A percentile compares a stretch with the other conserved stretches of the same genome.
phyloP scores from a whole-genome alignment of 768 basidiomycete genomes.

The Lepiota brunneoincarnata region DNA sequence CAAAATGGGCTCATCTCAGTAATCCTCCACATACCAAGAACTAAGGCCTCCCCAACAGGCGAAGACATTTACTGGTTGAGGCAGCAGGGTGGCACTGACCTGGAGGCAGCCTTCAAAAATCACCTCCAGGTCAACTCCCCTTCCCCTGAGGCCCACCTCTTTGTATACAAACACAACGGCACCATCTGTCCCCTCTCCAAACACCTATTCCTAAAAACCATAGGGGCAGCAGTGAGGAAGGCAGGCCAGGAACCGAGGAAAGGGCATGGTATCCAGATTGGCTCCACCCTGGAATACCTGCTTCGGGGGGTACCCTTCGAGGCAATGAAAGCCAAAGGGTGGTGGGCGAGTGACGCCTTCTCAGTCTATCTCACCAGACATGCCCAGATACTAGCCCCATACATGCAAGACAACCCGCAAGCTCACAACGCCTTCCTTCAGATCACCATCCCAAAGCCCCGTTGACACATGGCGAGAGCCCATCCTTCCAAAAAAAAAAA shows the following conservation, averaged over 20 bases:
- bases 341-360: slow-evolving; percentile 21
- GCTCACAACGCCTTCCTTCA: too few relatives aligned
- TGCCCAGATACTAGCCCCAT: slow-evolving; percentile 16
- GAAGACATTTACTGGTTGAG: slow-evolving; percentile 9
- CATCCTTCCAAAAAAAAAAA: too few relatives aligned
- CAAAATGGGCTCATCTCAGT: background rate
- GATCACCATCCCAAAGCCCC: too few relatives aligned
- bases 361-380: slow-evolving; percentile 14
- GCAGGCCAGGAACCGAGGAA: slow-evolving; percentile 13
- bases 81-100: slow-evolving; percentile 20
- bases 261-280: slow-evolving; percentile 26
- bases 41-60: background rate
- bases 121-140: slow-evolving; percentile 26
- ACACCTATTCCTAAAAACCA: slow-evolving; percentile 17
- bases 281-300: slow-evolving; percentile 32
- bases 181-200: slow-evolving; percentile 22
- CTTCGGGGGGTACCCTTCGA: slow-evolving; percentile 31
- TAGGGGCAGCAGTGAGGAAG: slow-evolving; percentile 14
- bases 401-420: too few relatives aligned
- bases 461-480: too few relatives aligned
- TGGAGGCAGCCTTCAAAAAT: slow-evolving; percentile 14
- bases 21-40: slow-evolving; percentile 1
- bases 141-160: slow-evolving; percentile 10
- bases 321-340: slow-evolving; percentile 29
- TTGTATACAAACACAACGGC: slow-evolving; percentile 1